These are phyloP conservation scores for Babesia divergens DNA, from an alignment of 169 alveolate species.

Conservation along the genomic window DNA sequence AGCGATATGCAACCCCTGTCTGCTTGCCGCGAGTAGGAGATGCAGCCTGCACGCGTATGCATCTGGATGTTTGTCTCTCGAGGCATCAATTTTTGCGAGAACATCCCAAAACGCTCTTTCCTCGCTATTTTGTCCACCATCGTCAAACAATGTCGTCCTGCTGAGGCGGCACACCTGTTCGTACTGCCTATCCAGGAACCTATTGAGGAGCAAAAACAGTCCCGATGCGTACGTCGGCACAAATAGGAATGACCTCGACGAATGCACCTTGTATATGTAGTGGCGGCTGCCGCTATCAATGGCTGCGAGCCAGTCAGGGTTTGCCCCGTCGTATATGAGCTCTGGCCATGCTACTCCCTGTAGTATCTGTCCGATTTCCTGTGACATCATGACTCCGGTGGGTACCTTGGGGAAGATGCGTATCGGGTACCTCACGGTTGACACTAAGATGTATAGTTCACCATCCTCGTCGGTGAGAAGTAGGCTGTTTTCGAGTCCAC, in stretches of 20 bases:
- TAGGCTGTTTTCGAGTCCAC: conserved; percentile 61
- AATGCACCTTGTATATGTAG: conserved; percentile 61
- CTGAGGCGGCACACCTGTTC: conserved; percentile 66
- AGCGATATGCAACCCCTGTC: conserved; percentile 53
- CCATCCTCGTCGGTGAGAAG: conserved; percentile 60
- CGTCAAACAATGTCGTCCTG: conserved; percentile 39
- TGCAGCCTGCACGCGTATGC: conserved; percentile 65
- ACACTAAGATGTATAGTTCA: conserved; percentile 47
- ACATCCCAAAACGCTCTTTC: conserved; percentile 57
- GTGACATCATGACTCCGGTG: not conserved
- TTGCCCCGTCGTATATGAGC: conserved; percentile 57
- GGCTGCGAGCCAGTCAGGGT: conserved; percentile 51
- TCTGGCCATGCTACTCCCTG: conserved; percentile 65
- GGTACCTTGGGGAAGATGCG: conserved; percentile 59
- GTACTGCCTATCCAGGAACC: conserved; percentile 65
- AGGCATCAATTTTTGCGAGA: conserved; percentile 38
- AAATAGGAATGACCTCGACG: conserved; percentile 56
- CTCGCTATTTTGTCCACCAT: conserved; percentile 37
- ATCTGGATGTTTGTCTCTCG: conserved; percentile 54
- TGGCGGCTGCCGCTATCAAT: conserved; percentile 58
- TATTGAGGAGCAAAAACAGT: conserved; percentile 51
- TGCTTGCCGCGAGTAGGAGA: conserved; percentile 54
- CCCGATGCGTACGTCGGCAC: conserved; percentile 56
- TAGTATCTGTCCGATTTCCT: conserved; percentile 13
- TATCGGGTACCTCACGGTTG: conserved; percentile 55